Conservation (phyloP, 2,329 filamentous ascomycete species). For the Calonectria naviculata region DNA sequence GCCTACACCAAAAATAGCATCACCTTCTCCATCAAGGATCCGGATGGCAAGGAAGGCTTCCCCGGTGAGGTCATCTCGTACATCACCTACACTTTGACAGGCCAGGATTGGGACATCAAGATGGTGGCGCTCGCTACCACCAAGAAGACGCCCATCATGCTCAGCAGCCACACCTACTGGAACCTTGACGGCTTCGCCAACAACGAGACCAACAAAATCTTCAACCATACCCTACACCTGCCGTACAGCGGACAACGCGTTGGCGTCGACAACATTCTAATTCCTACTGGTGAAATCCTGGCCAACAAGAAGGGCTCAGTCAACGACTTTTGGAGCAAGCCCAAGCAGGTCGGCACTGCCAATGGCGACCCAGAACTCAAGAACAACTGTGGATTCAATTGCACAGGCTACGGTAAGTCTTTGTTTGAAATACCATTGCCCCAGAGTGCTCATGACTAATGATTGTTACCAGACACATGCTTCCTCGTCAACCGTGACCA, state of each 20-base stretch:
- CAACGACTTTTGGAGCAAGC: slow-evolving; percentile 84
- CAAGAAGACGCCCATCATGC: slow-evolving; percentile 85
- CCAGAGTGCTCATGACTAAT: not conserved
- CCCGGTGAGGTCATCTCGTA: slow-evolving; percentile 81
- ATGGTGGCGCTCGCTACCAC: slow-evolving; percentile 78
- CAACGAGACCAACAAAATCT: slow-evolving; percentile 70
- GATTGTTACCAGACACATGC: slow-evolving; percentile 66
- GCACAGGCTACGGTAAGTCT: slow-evolving; percentile 81
- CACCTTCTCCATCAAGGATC: slow-evolving; percentile 80
- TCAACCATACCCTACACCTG: slow-evolving; percentile 79
- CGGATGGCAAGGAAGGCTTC: slow-evolving; percentile 80
- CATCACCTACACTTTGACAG: slow-evolving; percentile 77
- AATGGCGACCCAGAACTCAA: slow-evolving; percentile 70
- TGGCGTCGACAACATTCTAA: slow-evolving; percentile 75
- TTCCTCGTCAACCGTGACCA: slow-evolving; percentile 74
- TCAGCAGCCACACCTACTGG: slow-evolving; percentile 82
- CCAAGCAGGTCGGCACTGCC: slow-evolving; percentile 82
- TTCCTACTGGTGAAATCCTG: slow-evolving; percentile 82
- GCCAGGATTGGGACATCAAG: slow-evolving; percentile 76
- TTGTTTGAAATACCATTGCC: not conserved
- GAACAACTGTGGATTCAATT: slow-evolving; percentile 83
- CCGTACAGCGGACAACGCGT: slow-evolving; percentile 79
- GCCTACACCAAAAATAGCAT: slow-evolving; percentile 74
- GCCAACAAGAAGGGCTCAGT: slow-evolving; percentile 74
- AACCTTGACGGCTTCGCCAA: slow-evolving; percentile 85